Evolutionary conservation across 441 rosid species (phyloP).

Genomic region (Gossypium lobatum): DNA sequence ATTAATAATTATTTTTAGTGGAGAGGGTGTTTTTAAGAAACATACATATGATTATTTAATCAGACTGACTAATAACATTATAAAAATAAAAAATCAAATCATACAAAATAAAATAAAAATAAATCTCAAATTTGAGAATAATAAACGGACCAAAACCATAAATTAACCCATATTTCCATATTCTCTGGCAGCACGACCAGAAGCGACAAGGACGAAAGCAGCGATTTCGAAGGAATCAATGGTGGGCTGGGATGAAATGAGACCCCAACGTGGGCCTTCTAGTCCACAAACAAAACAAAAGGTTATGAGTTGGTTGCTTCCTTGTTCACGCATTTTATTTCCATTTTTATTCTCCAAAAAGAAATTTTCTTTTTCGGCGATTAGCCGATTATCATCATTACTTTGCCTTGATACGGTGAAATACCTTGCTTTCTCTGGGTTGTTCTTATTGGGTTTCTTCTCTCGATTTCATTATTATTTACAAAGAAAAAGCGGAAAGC

Average conservation of each 20-base stretch:
- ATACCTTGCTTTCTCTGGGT: neutral
- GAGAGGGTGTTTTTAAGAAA: no score
- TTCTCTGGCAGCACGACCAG: no score
- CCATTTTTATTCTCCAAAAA: neutral
- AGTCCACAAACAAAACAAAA: neutral
- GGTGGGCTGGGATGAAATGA: conserved; percentile 8
- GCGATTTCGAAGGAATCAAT: neutral
- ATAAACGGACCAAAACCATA: no score
- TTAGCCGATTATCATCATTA: neutral
- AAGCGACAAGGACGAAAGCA: neutral
- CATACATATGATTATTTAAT: no score
- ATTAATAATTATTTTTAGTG: no score
- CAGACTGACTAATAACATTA: no score
- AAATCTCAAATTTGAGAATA: no score
- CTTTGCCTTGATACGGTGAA: neutral
- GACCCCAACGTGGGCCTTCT: neutral
- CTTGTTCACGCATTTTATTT: neutral
- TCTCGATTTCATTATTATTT: neutral
- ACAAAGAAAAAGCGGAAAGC: neutral
- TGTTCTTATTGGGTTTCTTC: neutral
- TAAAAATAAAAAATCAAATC: no score
- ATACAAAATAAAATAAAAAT: no score
- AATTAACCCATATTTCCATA: no score
- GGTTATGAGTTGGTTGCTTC: conserved; percentile 2
- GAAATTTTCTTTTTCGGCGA: neutral